Base-by-base conservation (phyloP, 2,329 filamentous ascomycete genomes). In the Xylariaceae sp. region DNA sequence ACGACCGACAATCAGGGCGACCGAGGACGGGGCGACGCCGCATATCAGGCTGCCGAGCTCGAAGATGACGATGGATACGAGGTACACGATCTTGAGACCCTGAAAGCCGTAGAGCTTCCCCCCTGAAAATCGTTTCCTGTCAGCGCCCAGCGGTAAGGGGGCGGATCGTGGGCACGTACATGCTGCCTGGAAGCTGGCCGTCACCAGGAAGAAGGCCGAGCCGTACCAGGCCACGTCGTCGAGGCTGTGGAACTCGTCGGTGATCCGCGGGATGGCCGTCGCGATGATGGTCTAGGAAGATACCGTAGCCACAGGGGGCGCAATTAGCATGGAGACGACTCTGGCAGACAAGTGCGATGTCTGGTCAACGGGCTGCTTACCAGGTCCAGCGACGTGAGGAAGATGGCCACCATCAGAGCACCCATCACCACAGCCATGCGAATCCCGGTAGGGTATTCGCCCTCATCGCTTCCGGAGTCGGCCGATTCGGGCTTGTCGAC, bases 191-290 rank as follows among this genome's bases (percentile, higher is more conserved):
- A 65, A 59, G 37, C 56, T 57, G 8, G 60, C 67, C 19, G 66
- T 49, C 2, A 65, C 67, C 44, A 72, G 57, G 51, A 72, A 70
- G 44, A 68, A 75, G 26, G 68, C 68, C 12, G 69, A 63, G 2
- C 70, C 72, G 43, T 79, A 79, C 75, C 75, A 80, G 15, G 68
- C 67, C 10, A 74, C 64, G 40, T 75, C 67, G 22, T 64, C 60
- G 13, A 75, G 60, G 30, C 65, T 60, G 36, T 68, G 58, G 55
- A 72, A 70, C 25, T 70, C 63, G 42, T 63, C 64, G 1, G 71
- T 73, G 46, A 75, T 74, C 40, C 67, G 68, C 8, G 71, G 71
- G 25, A 75, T 72, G 8, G 70, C 71, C 0, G 70, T 74, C 4
- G 68, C 68, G n/a, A 75, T 64, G 36, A 75, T 75, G 11, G 69